phyloP scores from a whole-genome alignment of 306 rosid species.

The Castanea crenata region DNA sequence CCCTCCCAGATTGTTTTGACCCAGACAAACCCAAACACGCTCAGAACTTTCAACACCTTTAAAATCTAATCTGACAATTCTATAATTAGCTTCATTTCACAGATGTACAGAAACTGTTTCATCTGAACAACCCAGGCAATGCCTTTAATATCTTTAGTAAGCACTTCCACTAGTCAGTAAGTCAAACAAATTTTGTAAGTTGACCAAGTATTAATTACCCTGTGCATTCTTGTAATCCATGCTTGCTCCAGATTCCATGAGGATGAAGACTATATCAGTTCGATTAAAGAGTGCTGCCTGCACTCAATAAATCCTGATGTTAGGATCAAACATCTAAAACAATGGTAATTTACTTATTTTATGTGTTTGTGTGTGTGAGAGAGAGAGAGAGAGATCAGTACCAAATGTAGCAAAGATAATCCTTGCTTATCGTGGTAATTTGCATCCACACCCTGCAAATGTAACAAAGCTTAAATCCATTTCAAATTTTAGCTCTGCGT shows the following conservation, averaged over 20 bases:
- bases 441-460: slow-evolving; percentile 88
- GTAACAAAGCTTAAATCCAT: slow-evolving; percentile 31
- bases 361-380: no score
- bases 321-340: slow-evolving; percentile 13
- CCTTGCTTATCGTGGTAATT: slow-evolving; percentile 96
- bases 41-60: not conserved
- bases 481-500: not conserved
- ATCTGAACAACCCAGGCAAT: not conserved
- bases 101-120: not conserved
- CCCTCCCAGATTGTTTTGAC: not conserved
- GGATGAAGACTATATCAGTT: slow-evolving; percentile 86
- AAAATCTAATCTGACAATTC: not conserved
- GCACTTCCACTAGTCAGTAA: not conserved
- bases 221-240: slow-evolving; percentile 87
- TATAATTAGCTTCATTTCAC: not conserved
- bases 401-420: slow-evolving; percentile 86
- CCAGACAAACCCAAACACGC: not conserved
- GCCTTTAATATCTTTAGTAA: not conserved
- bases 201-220: slow-evolving; percentile 48
- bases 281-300: slow-evolving; percentile 97
- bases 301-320: slow-evolving; percentile 30
- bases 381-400: slow-evolving; percentile 36
- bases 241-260: slow-evolving; percentile 93
- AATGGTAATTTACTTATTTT: not conserved
- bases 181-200: not conserved